Evolutionary conservation across 169 alveolate species (phyloP).

Genomic region (Cystoisospora suis): DNA sequence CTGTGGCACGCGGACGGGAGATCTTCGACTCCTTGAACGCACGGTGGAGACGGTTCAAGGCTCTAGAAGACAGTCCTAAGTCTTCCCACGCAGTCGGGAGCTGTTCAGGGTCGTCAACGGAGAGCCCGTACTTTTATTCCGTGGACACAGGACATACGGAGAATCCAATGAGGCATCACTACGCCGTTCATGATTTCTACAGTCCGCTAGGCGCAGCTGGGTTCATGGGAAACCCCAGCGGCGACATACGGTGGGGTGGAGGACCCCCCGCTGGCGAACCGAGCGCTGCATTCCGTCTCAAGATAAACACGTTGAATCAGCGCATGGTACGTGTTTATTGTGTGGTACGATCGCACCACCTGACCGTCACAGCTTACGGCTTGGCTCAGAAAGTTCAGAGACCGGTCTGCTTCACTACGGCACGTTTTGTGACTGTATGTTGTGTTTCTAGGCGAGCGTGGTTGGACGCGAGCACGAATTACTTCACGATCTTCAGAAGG

Average conservation of each 20-base stretch:
- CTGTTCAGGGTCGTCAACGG: neutral
- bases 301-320: neutral
- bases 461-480: neutral
- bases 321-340: too few relatives aligned
- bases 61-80: neutral
- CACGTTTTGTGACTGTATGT: neutral
- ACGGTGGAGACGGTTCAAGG: constrained; percentile 29
- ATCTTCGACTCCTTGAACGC: neutral
- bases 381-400: neutral
- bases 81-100: neutral
- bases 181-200: neutral
- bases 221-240: neutral
- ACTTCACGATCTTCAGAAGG: neutral
- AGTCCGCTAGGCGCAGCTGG: neutral
- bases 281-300: neutral
- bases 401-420: neutral
- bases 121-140: neutral
- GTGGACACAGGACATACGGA: neutral
- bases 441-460: neutral
- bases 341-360: too few relatives aligned
- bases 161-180: neutral
- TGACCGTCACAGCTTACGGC: too few relatives aligned
- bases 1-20: neutral
- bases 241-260: neutral
- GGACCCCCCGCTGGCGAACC: neutral